phyloP scores from a whole-genome alignment of 192 early-diverging fungal genomes.

The Pecoramyces ruminantium region DNA sequence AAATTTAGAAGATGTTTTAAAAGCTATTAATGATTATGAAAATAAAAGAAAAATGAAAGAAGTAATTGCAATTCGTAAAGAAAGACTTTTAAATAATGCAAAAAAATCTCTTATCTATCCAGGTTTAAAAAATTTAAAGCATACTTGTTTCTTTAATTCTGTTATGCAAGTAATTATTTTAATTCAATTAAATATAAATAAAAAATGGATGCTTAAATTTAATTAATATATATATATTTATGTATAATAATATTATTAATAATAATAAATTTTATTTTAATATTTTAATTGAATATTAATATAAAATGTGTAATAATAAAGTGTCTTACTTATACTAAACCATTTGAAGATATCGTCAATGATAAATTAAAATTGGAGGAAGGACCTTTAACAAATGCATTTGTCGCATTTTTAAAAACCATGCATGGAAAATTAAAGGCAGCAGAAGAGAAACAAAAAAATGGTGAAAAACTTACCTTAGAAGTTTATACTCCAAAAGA shows the following conservation, averaged over 20 bases:
- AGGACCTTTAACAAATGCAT: constrained; percentile 9
- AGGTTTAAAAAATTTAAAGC: constrained; percentile 51
- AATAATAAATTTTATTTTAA: too few relatives aligned
- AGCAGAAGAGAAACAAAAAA: not conserved
- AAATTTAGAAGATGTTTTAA: not conserved
- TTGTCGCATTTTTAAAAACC: constrained; percentile 10
- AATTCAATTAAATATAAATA: too few relatives aligned
- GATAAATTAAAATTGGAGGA: constrained; percentile 4
- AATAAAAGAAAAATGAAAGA: not conserved
- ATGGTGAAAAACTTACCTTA: not conserved
- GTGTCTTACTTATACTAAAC: not conserved
- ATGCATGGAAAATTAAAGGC: constrained; percentile 5
- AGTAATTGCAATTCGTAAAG: not conserved
- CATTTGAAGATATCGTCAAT: constrained; percentile 1
- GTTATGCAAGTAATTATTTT: constrained; percentile 44
- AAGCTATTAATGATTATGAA: not conserved
- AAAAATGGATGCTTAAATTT: too few relatives aligned
- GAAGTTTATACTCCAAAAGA: constrained; percentile 21
- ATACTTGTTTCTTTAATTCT: constrained; percentile 70
- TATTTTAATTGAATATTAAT: too few relatives aligned
- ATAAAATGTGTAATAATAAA: too few relatives aligned
- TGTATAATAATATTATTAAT: not conserved
- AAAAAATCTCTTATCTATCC: constrained; percentile 4
- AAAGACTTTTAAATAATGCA: not conserved
- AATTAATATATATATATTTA: not conserved